These are phyloP conservation scores for Aphanomyces astaci DNA, from an alignment of 352 stramenopile genomes.

Conservation along the genomic window DNA sequence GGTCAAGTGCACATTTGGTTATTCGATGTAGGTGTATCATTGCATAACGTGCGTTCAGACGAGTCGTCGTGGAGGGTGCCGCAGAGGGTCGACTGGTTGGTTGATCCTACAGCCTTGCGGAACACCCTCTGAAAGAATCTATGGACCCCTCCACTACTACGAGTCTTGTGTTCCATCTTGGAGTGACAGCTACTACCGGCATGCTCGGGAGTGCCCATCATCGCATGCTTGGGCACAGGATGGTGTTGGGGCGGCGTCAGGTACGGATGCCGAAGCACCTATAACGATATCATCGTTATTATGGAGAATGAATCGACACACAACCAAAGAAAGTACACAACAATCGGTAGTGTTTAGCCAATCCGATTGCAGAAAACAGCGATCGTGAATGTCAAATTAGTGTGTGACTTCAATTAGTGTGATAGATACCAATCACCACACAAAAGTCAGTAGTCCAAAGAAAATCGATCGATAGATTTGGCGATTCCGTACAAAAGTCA, in stretches of 20 bases:
- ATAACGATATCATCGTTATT: too few species aligned
- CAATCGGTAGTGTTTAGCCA: too few species aligned
- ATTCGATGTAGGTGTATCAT: neutral
- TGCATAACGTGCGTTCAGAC: neutral
- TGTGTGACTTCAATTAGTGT: too few species aligned
- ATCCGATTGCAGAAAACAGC: too few species aligned
- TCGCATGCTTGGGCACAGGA: neutral
- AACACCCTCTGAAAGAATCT: conserved; percentile 18
- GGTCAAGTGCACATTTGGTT: neutral
- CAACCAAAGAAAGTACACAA: too few species aligned
- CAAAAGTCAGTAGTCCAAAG: too few species aligned
- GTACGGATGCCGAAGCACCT: conserved; percentile 12
- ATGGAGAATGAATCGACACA: too few species aligned
- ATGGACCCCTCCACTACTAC: neutral
- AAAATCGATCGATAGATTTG: too few species aligned
- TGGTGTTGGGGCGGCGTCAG: neutral
- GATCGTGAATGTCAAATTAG: too few species aligned
- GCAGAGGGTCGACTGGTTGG: neutral
- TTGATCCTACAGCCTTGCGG: neutral
- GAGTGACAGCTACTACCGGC: neutral
- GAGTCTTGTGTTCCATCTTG: neutral
- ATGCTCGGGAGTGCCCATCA: too few species aligned
- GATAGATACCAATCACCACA: too few species aligned
- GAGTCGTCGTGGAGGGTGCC: neutral
- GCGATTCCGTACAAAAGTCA: too few species aligned